Base-by-base conservation (phyloP, 768 basidiomycete species). In the Tephrocybe sp. region DNA sequence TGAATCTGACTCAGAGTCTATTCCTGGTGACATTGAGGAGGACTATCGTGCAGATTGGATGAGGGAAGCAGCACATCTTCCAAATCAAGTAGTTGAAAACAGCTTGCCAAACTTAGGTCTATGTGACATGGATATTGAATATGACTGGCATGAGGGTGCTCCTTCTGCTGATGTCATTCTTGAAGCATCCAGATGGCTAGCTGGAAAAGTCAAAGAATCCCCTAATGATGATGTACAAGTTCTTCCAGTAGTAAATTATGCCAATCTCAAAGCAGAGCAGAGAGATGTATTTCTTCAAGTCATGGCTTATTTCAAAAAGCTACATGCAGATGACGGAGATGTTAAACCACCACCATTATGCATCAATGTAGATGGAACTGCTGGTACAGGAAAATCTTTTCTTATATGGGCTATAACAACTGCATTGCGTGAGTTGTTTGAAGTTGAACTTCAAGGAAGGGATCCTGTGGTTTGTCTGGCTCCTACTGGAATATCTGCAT, bases 331-430 rank as follows among this genome's bases (percentile, higher is more conserved):
- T 40, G 28, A 41, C 45, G 49, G 26, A 19, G 22, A 24, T 37
- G 31, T n/a, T 12, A 51, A 51, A 19, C 49, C 49, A 38, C 35
- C 41, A 22, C 42, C 43, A 3, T 24, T 51, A 18, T 21, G 26
- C 16, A 51, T 64, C 41, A 63, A 66, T 48, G 51, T 64, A 13
- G 63, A 65, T 54, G 63, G 60, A 5, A 61, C 62, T n/a, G 61
- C 63, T n/a, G 64, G 64, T 13, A 58, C 56, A 37, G 59, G 63
- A 34, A 66, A 64, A 46, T 58, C 64, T 27, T 60, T 59, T 37
- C 47, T 64, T 0, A 66, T 64, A 21, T 59, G 60, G 51, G 48
- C 57, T 9, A 59, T 63, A n/a, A 60, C 55, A 27, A 24, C 53
- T 25, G 57, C 56, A 9, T 51, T 64, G 8, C 11, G 54, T 9